These are phyloP conservation scores for Novymonas esmeraldas DNA, from an alignment of 208 protist species.

Conservation along the genomic window DNA sequence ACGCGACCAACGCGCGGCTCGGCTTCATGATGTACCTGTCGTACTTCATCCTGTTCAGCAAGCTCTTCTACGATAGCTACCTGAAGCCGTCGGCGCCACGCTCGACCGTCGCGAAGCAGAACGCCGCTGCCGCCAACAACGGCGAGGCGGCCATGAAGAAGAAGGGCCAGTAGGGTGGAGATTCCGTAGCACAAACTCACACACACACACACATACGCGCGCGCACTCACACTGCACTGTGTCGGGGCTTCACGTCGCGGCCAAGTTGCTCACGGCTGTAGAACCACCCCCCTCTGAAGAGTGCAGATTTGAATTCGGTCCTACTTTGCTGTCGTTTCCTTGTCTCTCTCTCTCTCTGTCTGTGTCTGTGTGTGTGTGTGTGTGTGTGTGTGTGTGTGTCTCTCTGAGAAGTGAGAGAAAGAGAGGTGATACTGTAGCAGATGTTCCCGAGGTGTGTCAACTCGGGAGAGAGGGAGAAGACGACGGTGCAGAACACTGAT, in stretches of 20 bases:
- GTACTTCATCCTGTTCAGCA: slow-evolving; percentile 92
- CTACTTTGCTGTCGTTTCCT: too few relatives aligned
- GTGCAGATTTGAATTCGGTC: too few relatives aligned
- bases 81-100: slow-evolving; percentile 31
- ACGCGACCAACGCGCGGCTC: slow-evolving; percentile 59
- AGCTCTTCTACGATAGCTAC: slow-evolving; percentile 86
- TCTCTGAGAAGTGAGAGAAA: too few relatives aligned
- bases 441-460: not conserved
- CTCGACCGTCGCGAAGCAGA: slow-evolving; percentile 9
- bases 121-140: slow-evolving; percentile 8
- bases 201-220: too few relatives aligned
- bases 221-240: too few relatives aligned
- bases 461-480: not conserved
- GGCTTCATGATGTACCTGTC: slow-evolving; percentile 90
- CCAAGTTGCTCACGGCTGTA: too few relatives aligned
- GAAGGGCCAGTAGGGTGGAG: slow-evolving; percentile 10
- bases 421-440: too few relatives aligned
- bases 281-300: too few relatives aligned
- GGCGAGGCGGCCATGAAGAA: not conserved
- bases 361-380: not conserved
- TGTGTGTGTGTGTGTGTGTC: not conserved
- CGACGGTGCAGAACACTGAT: not conserved
- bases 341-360: slow-evolving; percentile 3
- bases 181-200: not conserved
- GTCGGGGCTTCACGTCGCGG: too few relatives aligned